phyloP scores from a whole-genome alignment of 768 basidiomycete genomes.

The Boletus insuetus region DNA sequence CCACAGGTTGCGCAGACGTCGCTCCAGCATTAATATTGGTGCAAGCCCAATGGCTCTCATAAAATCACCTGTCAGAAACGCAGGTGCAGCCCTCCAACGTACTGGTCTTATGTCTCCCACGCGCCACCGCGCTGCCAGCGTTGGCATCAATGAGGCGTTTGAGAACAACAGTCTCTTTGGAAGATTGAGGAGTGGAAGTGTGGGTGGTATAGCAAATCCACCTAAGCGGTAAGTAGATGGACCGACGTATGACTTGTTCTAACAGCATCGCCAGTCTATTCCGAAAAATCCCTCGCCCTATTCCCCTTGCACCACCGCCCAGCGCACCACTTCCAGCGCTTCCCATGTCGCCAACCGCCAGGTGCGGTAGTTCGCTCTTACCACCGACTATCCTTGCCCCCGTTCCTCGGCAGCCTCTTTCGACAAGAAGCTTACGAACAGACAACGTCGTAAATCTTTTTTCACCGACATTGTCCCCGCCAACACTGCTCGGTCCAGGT shows the following conservation, averaged over 20 bases:
- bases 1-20: slow-evolving; percentile 56
- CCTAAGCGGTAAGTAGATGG: slow-evolving; percentile 32
- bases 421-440: not conserved
- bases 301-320: slow-evolving; percentile 28
- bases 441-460: slow-evolving; percentile 2
- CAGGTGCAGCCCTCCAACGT: slow-evolving; percentile 48
- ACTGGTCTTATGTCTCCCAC: slow-evolving; percentile 39
- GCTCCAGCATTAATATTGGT: slow-evolving; percentile 58
- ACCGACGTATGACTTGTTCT: not conserved
- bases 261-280: slow-evolving; percentile 34
- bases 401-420: slow-evolving; percentile 19
- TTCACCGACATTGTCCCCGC: not conserved
- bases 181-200: slow-evolving; percentile 57
- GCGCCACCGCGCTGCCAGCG: slow-evolving; percentile 47
- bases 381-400: slow-evolving; percentile 20
- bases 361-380: slow-evolving; percentile 11
- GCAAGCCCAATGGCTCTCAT: slow-evolving; percentile 55
- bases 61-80: slow-evolving; percentile 54
- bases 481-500: slow-evolving; percentile 10
- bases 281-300: slow-evolving; percentile 34
- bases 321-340: slow-evolving; percentile 29
- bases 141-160: slow-evolving; percentile 33
- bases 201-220: slow-evolving; percentile 29
- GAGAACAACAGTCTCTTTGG: slow-evolving; percentile 45
- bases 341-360: slow-evolving; percentile 24